These are phyloP conservation scores for Rubroshorea leprosula DNA, from an alignment of 345 rosid genomes.

Conservation along the genomic window DNA sequence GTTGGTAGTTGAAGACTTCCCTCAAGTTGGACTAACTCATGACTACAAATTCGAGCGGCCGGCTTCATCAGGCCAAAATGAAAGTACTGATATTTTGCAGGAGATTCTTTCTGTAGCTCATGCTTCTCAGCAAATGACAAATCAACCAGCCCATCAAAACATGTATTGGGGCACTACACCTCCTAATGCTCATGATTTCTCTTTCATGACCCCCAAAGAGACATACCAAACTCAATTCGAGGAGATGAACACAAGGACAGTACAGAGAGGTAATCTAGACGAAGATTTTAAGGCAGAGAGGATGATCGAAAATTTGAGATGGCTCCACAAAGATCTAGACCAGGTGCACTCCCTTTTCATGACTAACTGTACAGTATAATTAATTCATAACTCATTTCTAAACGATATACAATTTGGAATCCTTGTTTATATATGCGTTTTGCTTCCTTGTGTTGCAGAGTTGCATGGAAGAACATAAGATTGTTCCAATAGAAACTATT, in stretches of 20 bases:
- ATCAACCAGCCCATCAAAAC: slow-evolving; percentile 39
- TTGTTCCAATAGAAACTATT: slow-evolving; percentile 62
- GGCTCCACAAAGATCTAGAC: slow-evolving; percentile 69
- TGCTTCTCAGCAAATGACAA: slow-evolving; percentile 45
- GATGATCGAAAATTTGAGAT: slow-evolving; percentile 71
- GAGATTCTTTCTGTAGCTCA: slow-evolving; percentile 59
- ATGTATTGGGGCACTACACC: slow-evolving; percentile 23
- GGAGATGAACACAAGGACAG: slow-evolving; percentile 30
- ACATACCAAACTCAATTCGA: slow-evolving; percentile 11
- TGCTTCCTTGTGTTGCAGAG: too few species aligned
- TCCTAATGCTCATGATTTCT: slow-evolving; percentile 35
- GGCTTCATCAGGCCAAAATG: slow-evolving; percentile 21
- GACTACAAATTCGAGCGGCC: slow-evolving; percentile 27
- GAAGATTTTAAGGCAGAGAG: slow-evolving; percentile 41
- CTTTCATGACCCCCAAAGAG: slow-evolving; percentile 34
- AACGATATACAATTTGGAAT: slow-evolving; percentile 4
- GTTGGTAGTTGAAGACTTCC: slow-evolving; percentile 46
- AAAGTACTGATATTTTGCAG: slow-evolving; percentile 43
- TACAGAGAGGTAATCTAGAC: slow-evolving; percentile 41
- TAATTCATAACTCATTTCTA: neutral
- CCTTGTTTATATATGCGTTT: too few species aligned
- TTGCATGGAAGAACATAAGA: slow-evolving; percentile 51
- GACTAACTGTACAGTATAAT: neutral
- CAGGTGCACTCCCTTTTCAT: slow-evolving; percentile 32
- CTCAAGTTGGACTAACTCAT: slow-evolving; percentile 25